phyloP scores from a whole-genome alignment of 1,284 basidiomycete genomes.

The Leccinum huronense region DNA sequence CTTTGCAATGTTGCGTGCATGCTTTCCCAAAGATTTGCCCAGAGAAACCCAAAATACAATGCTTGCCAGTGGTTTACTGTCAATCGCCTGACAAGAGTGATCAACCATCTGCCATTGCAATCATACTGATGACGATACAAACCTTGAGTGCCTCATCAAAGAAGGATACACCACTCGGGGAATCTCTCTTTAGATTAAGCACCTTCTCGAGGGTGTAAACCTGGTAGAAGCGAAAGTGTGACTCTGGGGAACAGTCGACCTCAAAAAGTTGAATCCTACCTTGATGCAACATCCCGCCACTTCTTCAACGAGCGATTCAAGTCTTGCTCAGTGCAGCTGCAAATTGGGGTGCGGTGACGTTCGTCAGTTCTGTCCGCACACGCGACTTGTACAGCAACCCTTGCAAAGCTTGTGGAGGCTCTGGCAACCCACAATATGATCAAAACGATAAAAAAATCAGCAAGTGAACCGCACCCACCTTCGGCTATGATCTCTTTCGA shows the following conservation, averaged over 20 bases:
- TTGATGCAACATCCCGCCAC: slow-evolving; percentile 91
- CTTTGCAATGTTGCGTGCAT: slow-evolving; percentile 73
- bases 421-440: slow-evolving; percentile 17
- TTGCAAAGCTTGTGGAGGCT: slow-evolving; percentile 34
- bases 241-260: not conserved
- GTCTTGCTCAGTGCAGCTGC: slow-evolving; percentile 68
- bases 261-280: slow-evolving; percentile 39
- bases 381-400: slow-evolving; percentile 70
- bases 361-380: slow-evolving; percentile 82
- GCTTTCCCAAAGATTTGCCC: slow-evolving; percentile 75
- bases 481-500: slow-evolving; percentile 78
- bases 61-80: slow-evolving; percentile 75
- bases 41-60: slow-evolving; percentile 89
- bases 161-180: slow-evolving; percentile 74
- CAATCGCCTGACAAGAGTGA: slow-evolving; percentile 56
- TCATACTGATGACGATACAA: slow-evolving; percentile 5
- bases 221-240: slow-evolving; percentile 38
- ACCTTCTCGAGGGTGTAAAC: slow-evolving; percentile 96
- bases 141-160: slow-evolving; percentile 92
- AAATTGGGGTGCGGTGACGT: slow-evolving; percentile 79
- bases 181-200: slow-evolving; percentile 83
- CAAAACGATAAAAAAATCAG: not conserved
- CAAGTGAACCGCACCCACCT: slow-evolving; percentile 47
- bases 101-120: slow-evolving; percentile 8
- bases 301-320: slow-evolving; percentile 85